phyloP scores from a whole-genome alignment of 495 filamentous ascomycete species.

The Xylaria venustula region DNA sequence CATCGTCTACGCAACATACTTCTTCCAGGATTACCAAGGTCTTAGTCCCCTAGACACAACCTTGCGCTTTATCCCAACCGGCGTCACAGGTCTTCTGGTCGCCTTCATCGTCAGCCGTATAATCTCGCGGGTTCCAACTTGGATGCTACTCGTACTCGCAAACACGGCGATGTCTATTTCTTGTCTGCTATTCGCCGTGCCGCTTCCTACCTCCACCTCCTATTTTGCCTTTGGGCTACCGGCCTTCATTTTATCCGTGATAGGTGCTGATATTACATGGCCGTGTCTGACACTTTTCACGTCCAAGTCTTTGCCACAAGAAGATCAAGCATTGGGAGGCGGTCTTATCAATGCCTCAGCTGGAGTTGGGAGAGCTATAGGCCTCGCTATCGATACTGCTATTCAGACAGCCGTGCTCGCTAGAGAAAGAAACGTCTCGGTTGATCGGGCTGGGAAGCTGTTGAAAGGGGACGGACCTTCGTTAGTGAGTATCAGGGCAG shows the following conservation, averaged over 20 bases:
- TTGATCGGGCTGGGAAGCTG: constrained; percentile 36
- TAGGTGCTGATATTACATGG: constrained; percentile 60
- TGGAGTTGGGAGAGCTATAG: constrained; percentile 56
- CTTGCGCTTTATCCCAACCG: constrained; percentile 60
- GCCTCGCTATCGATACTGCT: constrained; percentile 57
- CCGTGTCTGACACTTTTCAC: constrained; percentile 60
- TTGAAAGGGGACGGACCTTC: constrained; percentile 40
- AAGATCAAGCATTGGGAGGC: constrained; percentile 60
- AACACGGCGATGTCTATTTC: constrained; percentile 47
- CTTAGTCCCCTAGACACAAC: constrained; percentile 56
- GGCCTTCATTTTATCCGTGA: constrained; percentile 57
- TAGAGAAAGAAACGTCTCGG: constrained; percentile 35
- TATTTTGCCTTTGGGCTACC: constrained; percentile 62
- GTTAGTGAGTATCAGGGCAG: constrained; percentile 50
- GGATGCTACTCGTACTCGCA: constrained; percentile 53
- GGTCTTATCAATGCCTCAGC: constrained; percentile 61
- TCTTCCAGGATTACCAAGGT: constrained; percentile 60
- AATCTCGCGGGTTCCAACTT: constrained; percentile 51
- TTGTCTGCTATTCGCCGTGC: constrained; percentile 54
- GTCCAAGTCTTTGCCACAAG: constrained; percentile 53
- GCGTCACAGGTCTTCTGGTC: constrained; percentile 49
- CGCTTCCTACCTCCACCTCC: constrained; percentile 49
- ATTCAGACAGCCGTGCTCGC: constrained; percentile 56
- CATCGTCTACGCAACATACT: constrained; percentile 60
- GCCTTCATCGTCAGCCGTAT: constrained; percentile 54